Base-by-base conservation (phyloP, 106 monocot species). In the Platanthera guangdongensis region DNA sequence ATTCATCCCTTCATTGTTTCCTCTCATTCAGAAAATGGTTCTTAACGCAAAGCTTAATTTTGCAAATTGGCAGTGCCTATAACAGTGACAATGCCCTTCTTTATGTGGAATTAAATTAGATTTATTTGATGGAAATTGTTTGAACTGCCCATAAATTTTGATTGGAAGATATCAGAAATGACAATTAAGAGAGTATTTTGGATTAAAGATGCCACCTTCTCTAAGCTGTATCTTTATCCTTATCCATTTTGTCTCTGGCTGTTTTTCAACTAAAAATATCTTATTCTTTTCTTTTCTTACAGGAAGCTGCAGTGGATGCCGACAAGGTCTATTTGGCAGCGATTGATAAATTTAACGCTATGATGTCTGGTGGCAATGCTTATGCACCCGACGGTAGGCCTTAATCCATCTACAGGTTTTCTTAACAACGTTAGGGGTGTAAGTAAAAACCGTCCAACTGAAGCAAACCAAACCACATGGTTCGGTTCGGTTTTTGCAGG, bases 311-410 rank as follows among this genome's bases (percentile, higher is more conserved):
- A 52, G 60, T 83, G 79, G 96, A 96, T 80, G 96, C 96, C 54
- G 96, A 96, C 79, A 90, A 89, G 82, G 77, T 96, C 12, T 96
- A 96, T 82, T 76, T 96, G 78, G 96, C 93, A 16, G 93, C 96
- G 77, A 96, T 96, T 76, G 96, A 96, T 76, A 96, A 96, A 80
- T 96, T 96, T 81, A 88, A 89, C 84, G 88, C 93, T 22, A 90
- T 93, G 83, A 74, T 85, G 73, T 91, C 90, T 54, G 87, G 82
- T 81, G 84, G 74, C 76, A 89, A 86, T 68, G 63, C 63, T 72
- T 86, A 84, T 79, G 83, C 84, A 72, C 74, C 93, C 78, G 90
- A 90, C 64, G 93, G 96, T 96, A 87, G 53, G 48, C 47, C 70
- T 70, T 14, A 70, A 48, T 48, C 16, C 47, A 48, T 70, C n/a